Conservation (phyloP, 805 yeast genomes). For the Lipomyces yamadae region DNA sequence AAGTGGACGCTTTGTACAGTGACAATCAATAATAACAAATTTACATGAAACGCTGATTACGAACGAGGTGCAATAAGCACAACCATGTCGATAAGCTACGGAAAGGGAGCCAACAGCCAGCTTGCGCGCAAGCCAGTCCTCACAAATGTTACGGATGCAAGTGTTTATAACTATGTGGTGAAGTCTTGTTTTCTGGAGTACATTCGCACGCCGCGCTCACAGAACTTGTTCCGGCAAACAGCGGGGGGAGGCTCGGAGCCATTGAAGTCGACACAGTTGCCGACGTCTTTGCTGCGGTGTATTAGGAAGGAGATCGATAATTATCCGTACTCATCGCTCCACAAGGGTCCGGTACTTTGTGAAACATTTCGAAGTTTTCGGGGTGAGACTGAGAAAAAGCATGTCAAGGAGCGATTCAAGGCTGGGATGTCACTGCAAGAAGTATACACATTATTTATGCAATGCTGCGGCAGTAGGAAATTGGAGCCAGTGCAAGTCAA, state of each 20-base stretch:
- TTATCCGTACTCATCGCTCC: slow-evolving; percentile 10
- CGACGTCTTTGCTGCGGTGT: slow-evolving; percentile 12
- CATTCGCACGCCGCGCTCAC: slow-evolving; percentile 17
- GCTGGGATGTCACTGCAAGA: slow-evolving; percentile 19
- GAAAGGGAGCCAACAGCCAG: neutral
- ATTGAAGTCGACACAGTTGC: slow-evolving; percentile 7
- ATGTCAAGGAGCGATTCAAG: slow-evolving; percentile 21
- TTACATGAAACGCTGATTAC: neutral
- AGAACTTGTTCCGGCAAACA: slow-evolving; percentile 8
- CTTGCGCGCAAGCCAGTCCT: slow-evolving; percentile 22
- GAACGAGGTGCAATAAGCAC: neutral
- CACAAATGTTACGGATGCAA: slow-evolving; percentile 12
- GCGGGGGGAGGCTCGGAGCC: slow-evolving; percentile 3
- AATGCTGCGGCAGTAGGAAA: neutral
- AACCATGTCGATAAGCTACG: neutral
- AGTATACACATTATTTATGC: slow-evolving; percentile 14
- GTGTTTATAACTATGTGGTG: slow-evolving; percentile 24
- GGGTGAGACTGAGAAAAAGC: slow-evolving; percentile 7
- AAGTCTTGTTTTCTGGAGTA: slow-evolving; percentile 23
- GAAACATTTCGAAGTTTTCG: slow-evolving; percentile 19
- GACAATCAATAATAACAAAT: neutral
- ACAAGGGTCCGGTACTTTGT: slow-evolving; percentile 2
- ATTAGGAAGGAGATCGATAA: slow-evolving; percentile 21
- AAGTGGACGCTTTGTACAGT: neutral
- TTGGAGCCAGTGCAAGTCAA: slow-evolving; percentile 5